Evolutionary conservation across 345 rosid species (phyloP), one percentile per base, ranked within the genome.

Genomic region (Physaria fendleri): DNA sequence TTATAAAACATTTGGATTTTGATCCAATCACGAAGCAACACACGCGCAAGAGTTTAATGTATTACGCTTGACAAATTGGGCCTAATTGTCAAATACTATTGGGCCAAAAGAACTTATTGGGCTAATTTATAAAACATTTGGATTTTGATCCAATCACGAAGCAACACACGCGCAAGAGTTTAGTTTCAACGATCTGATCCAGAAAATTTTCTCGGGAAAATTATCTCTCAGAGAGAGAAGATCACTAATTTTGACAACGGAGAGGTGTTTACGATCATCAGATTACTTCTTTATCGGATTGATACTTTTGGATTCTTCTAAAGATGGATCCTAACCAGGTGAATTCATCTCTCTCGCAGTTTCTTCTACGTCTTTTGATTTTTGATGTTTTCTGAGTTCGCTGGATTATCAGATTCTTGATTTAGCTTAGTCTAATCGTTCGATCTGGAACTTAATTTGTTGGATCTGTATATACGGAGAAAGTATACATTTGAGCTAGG

Each of bases 301-400:
- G 45, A 69, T 69, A 16, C 37, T 11, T 23, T 62, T 9, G 56
- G 69, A 42, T 63, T 30, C 21, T 33, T 40, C 47, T 33, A 49
- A 42, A 56, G 53, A 70, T 70, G 74, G 74, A 70, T 40, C 65
- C 74, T 30, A 70, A 70, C 13, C 74, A 70, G 74, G 74, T 70
- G 41, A 46, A 12, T 30, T 69, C 12, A 37, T 51, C 50, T 68
- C 20, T 5, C 4, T 60, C 33, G 16, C 42, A 59, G 28, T 54
- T 51, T 52, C 27, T 8, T 54, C 28, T 14, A 5, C 12, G n/a
- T n/a, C 11, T 59, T 28, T 47, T 7, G 41, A 56, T 56, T 37
- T 11, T 11, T 61, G 42, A 20, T 61, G 8, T 27, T 54, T 38
- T 56, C 29, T 23, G 46, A 70, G 58, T 28, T 63, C 24, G 69